Percentiles rank a stretch among this genome's conserved stretches.
These are phyloP conservation scores for Pseudisothecium myosuroides DNA, from an alignment of 225 moss, liverwort and hornwort genomes.

Conservation along the genomic window DNA sequence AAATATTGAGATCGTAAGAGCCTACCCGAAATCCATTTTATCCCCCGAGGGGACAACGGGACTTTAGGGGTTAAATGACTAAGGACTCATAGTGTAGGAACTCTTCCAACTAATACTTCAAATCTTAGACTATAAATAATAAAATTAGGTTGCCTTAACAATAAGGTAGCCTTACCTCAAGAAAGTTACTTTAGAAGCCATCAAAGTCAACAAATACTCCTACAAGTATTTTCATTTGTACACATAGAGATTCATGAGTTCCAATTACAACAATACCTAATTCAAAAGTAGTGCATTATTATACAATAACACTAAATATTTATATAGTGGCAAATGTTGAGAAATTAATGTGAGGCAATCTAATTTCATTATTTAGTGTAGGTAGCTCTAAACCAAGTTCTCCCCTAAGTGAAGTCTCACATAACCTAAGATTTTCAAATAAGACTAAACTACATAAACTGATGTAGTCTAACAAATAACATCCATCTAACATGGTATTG, in stretches of 20 bases:
- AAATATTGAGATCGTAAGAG: too few species aligned
- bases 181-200: neutral
- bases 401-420: too few species aligned
- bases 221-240: neutral
- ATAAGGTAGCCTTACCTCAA: neutral
- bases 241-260: fast-evolving
- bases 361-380: neutral
- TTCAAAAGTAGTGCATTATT: neutral
- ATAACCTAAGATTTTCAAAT: too few species aligned
- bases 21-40: too few species aligned
- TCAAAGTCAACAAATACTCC: neutral
- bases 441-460: too few species aligned
- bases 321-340: too few species aligned
- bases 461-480: too few species aligned
- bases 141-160: neutral
- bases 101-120: neutral
- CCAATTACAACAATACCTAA: neutral
- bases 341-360: too few species aligned
- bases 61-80: neutral
- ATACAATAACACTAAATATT: too few species aligned
- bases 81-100: neutral
- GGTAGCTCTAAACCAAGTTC: neutral
- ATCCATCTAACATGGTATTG: too few species aligned
- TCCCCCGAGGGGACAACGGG: too few species aligned
- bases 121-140: neutral